Base-by-base conservation (phyloP, 768 basidiomycete genomes). In the Amanita pseudoporphyria region DNA sequence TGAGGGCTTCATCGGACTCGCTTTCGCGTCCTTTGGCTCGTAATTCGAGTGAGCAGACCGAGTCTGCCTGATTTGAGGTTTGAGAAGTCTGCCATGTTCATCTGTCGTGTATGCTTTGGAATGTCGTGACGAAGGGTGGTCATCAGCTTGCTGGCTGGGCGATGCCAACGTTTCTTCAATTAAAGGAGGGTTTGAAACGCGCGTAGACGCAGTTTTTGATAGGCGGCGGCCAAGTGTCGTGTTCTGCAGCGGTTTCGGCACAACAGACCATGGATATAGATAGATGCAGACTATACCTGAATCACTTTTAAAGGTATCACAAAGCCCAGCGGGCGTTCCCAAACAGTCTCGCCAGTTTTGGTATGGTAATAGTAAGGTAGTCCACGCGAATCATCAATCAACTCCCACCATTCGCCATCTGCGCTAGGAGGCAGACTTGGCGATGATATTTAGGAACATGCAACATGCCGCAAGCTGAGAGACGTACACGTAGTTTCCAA, bases 381-480 rank as follows among this genome's bases (percentile, higher is more conserved):
- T 39, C 82, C 85, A 45, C 89, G 76, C 39, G 82, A 78, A 32
- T 90, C 86, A 62, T 97, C 93, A 39, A 72, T 72, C 52, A 96
- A 75, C 64, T 96, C 93, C 93, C 93, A 97, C 92, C 93, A 96
- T 62, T 95, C 91, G 36, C 93, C 92, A 38, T 87, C 81, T 3
- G 78, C 73, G 56, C 73, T 86, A 5, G 89, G 86, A 41, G 93
- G 93, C 39, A 94, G 71, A 43, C 89, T 91, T 57, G 5, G 60
- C 24, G 36, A 48, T 45, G 38, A 28, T 32, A 53, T 52, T 54
- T 32, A 60, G 54, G 53, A 13, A 4, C 12, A 3, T 6, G 10
- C 52, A 60, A 57, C 40, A 18, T 43, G 28, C 28, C 42, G 39
- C 47, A 38, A 14, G 52, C 47, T 14, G 24, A 30, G 31, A 41